phyloP scores from a whole-genome alignment of 495 filamentous ascomycete genomes.

The Cryomyces minteri region DNA sequence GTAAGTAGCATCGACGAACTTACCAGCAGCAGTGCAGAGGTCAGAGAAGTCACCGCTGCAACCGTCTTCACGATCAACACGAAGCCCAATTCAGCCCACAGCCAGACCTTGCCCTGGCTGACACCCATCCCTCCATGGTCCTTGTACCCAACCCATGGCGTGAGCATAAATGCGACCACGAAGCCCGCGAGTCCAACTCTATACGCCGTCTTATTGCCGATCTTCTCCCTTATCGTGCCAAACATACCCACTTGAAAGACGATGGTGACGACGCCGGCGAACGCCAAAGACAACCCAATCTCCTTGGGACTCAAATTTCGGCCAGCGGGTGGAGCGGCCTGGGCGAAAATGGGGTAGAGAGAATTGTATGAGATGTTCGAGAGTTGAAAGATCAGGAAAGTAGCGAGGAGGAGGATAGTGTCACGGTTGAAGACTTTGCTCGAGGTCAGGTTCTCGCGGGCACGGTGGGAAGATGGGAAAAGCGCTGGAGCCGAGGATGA shows the following conservation, averaged over 20 bases:
- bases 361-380: constrained; percentile 81
- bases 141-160: constrained; percentile 79
- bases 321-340: constrained; percentile 53
- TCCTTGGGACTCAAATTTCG: constrained; percentile 55
- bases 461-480: constrained; percentile 15
- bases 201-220: constrained; percentile 77
- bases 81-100: constrained; percentile 58
- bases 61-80: constrained; percentile 77
- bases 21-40: constrained; percentile 74
- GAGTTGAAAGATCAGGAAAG: constrained; percentile 77
- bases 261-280: constrained; percentile 70
- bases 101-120: constrained; percentile 35
- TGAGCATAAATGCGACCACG: constrained; percentile 62
- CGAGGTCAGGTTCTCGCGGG: constrained; percentile 10
- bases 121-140: constrained; percentile 29
- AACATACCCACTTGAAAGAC: constrained; percentile 78
- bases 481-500: constrained; percentile 18
- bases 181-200: constrained; percentile 65
- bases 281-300: constrained; percentile 72
- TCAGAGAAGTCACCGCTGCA: constrained; percentile 72
- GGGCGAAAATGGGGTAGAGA: constrained; percentile 79
- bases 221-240: constrained; percentile 52
- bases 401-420: constrained; percentile 58
- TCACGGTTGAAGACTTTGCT: constrained; percentile 47
- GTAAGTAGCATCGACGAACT: constrained; percentile 7